Base-by-base conservation (phyloP, 1,139 yeast genomes). In the Hanseniaspora uvarum region DNA sequence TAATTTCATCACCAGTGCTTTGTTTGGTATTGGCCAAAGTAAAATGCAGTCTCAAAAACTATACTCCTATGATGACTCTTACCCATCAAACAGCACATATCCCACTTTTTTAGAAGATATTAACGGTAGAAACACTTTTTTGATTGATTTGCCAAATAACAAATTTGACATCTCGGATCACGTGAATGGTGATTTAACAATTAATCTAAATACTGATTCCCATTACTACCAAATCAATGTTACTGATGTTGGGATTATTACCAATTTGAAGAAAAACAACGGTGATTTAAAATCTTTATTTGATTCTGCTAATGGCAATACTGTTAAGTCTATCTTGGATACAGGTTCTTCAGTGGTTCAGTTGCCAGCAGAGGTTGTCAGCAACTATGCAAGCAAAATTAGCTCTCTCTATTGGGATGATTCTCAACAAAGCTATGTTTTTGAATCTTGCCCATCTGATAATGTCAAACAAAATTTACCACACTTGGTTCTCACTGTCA, bases 91-190 rank as follows among this genome's bases (percentile, higher is more conserved):
- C 21, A 36, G 36, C 8, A 36, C 31, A 2, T 50, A 50, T 28
- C 45, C 45, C 26, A 31, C 36, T 1, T 50, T 50, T 12, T 43
- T 50, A 10, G 19, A 36, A 14, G 23, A 26, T 2, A 18, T 50
- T 26, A 31, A 21, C 3, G 53, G 47, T 4, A 41, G 47, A 50
- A 41, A 50, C n/a, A 50, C 31, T 18, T 41, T 30, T 16, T 36
- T 43, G 11, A 26, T 2, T 79, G 69, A 61, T 66, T 69, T 53
- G 55, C 59, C 2, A 47, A 59, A 2, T 60, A 63, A n/a, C 72
- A 70, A 4, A 62, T 67, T 19, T 78, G 74, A 62, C 58, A 64
- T 16, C 57, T 67, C 56, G 52, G 58, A 24, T 3, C 46, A 31
- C 4, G 12, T 10, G 8, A 33, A 48, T 14, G 52, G 52, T 18